Evolutionary conservation across 345 rosid species (phyloP).

Genomic region (Populus tremula): DNA sequence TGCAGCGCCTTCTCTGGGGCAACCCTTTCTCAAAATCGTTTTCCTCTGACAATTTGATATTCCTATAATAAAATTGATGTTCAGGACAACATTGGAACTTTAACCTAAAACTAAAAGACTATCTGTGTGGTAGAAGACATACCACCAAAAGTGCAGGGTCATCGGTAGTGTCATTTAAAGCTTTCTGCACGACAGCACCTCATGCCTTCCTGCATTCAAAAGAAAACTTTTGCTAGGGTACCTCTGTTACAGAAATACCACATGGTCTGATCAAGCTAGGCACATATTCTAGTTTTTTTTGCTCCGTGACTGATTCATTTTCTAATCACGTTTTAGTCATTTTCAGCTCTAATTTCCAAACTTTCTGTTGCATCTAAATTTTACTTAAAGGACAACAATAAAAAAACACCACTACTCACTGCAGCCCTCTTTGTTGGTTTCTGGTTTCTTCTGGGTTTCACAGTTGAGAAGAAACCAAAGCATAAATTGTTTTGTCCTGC

Average conservation of each 20-base stretch:
- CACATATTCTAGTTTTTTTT: conserved; percentile 2
- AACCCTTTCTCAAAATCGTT: conserved; percentile 8
- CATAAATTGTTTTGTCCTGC: conserved; percentile 15
- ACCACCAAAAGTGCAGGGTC: conserved; percentile 15
- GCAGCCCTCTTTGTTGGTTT: conserved; percentile 9
- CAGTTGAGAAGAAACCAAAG: conserved; percentile 19
- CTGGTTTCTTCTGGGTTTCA: conserved; percentile 7
- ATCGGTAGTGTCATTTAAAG: conserved; percentile 18
- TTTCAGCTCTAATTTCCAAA: conserved; percentile 6
- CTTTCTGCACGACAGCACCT: conserved; percentile 16
- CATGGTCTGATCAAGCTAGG: conserved; percentile 6
- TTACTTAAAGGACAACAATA: conserved; percentile 1
- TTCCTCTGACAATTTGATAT: neutral
- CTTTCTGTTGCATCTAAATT: conserved; percentile 5
- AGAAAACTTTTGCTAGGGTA: conserved; percentile 38
- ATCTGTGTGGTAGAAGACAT: neutral
- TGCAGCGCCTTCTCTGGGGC: neutral
- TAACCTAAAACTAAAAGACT: neutral
- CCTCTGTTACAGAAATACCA: conserved; percentile 12
- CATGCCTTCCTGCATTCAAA: conserved; percentile 57
- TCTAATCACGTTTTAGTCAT: conserved; percentile 2
- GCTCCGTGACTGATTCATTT: neutral
- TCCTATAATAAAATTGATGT: neutral
- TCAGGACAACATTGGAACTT: neutral
- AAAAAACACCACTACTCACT: neutral